Evolutionary conservation across 805 yeast genomes (phyloP).

Genomic region (Torulaspora indica): DNA sequence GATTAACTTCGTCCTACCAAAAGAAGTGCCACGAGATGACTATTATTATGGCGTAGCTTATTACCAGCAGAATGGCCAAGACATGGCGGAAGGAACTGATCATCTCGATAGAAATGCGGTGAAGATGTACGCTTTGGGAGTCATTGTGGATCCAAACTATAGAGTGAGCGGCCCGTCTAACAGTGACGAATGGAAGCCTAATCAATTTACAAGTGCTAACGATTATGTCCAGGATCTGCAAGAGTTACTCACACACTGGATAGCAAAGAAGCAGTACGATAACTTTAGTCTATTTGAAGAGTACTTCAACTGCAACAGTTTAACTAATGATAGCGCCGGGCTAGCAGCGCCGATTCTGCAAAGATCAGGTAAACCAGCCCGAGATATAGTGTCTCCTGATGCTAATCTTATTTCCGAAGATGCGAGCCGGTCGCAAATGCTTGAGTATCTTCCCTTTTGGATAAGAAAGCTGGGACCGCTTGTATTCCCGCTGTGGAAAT

Average conservation of each 20-base stretch:
- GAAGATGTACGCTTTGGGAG: constrained; percentile 61
- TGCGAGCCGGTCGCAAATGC: constrained; percentile 14
- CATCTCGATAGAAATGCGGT: constrained; percentile 43
- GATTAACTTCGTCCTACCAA: constrained; percentile 46
- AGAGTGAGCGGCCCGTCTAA: constrained; percentile 7
- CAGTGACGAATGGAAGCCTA: constrained; percentile 18
- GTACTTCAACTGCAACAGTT: constrained; percentile 15
- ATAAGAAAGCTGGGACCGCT: constrained; percentile 32
- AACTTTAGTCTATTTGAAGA: constrained; percentile 18
- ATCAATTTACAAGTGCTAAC: constrained; percentile 19
- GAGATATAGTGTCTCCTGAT: constrained; percentile 7
- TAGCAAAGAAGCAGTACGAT: constrained; percentile 8
- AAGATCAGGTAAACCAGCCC: constrained; percentile 15
- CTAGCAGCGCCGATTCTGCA: constrained; percentile 17
- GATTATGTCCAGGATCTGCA: constrained; percentile 23
- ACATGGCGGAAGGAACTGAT: constrained; percentile 19
- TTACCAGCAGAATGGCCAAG: constrained; percentile 43
- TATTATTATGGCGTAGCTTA: constrained; percentile 47
- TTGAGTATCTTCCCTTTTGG: constrained; percentile 27
- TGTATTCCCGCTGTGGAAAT: constrained; percentile 35
- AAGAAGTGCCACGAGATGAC: constrained; percentile 18
- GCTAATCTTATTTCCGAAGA: not conserved
- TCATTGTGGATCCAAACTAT: constrained; percentile 45
- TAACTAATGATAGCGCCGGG: constrained; percentile 10
- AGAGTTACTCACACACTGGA: constrained; percentile 24